Conservation (phyloP, 225 moss, liverwort and hornwort species). For the Straminergon stramineum region DNA sequence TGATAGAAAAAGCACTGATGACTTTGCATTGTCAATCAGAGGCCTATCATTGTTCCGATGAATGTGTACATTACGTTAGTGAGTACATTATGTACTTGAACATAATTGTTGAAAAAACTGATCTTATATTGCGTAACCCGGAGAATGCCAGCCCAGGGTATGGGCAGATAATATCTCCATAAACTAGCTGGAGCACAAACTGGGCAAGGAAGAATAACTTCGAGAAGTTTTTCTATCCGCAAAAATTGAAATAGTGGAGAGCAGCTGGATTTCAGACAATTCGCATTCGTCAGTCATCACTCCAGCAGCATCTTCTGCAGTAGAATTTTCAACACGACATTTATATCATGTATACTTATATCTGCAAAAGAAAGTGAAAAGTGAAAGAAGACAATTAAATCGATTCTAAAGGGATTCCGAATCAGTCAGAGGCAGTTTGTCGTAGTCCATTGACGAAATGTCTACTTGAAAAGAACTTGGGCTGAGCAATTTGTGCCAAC, state of each 20-base stretch:
- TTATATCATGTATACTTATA: neutral
- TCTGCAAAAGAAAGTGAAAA: neutral
- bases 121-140: neutral
- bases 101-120: neutral
- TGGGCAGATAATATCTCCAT: neutral
- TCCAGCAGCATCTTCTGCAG: neutral
- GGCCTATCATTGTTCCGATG: neutral
- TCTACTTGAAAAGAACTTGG: neutral
- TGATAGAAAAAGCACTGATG: neutral
- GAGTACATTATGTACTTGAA: neutral
- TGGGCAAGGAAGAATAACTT: neutral
- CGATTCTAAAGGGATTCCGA: neutral
- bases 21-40: neutral
- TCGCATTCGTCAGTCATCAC: neutral
- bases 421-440: neutral
- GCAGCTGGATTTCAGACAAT: neutral
- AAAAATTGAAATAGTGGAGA: neutral
- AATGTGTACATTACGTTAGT: neutral
- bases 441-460: neutral
- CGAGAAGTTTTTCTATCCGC: neutral
- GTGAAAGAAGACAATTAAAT: neutral
- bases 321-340: neutral
- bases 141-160: neutral
- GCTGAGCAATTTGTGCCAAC: neutral
- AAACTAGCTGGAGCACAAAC: neutral